Conservation (phyloP, 768 basidiomycete genomes). For the Tulasnella sp. region DNA sequence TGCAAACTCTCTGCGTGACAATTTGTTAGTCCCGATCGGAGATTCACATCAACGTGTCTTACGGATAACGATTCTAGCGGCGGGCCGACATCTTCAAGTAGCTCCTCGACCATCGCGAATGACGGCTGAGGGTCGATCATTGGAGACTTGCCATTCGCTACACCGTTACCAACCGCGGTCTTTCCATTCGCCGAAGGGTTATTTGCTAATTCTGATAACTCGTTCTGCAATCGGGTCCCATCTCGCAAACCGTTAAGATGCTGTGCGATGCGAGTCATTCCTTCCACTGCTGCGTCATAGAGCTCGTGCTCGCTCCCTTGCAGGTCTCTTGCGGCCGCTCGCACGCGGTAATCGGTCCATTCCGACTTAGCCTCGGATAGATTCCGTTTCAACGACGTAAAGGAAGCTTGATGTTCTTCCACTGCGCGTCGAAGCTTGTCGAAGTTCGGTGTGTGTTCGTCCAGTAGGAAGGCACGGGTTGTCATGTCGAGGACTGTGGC, state of each 20-base stretch:
- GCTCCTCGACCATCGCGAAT: constrained; percentile 64
- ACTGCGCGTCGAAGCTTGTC: constrained; percentile 71
- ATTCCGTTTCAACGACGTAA: constrained; percentile 81
- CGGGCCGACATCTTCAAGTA: constrained; percentile 71
- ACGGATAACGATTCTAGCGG: constrained; percentile 70
- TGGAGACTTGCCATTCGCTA: background rate
- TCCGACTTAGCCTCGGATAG: constrained; percentile 84
- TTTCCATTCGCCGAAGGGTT: background rate
- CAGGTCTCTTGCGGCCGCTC: constrained; percentile 9
- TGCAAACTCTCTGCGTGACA: constrained; percentile 48
- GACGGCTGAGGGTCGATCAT: background rate
- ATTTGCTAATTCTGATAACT: constrained; percentile 51
- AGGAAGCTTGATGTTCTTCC: constrained; percentile 77
- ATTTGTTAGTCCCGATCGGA: background rate
- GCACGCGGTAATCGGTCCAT: constrained; percentile 43
- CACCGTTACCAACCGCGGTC: background rate
- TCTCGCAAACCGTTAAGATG: constrained; percentile 85
- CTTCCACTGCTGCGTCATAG: constrained; percentile 80
- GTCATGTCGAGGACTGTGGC: constrained; percentile 75
- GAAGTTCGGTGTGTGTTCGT: constrained; percentile 50
- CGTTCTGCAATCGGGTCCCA: constrained; percentile 75
- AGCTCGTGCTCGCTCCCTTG: constrained; percentile 42
- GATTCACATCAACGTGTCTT: constrained; percentile 25
- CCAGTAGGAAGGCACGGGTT: constrained; percentile 75
- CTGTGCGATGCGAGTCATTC: constrained; percentile 84